Conservation (phyloP, 192 early-diverging fungal genomes). For the Rhizophlyctis rosea region DNA sequence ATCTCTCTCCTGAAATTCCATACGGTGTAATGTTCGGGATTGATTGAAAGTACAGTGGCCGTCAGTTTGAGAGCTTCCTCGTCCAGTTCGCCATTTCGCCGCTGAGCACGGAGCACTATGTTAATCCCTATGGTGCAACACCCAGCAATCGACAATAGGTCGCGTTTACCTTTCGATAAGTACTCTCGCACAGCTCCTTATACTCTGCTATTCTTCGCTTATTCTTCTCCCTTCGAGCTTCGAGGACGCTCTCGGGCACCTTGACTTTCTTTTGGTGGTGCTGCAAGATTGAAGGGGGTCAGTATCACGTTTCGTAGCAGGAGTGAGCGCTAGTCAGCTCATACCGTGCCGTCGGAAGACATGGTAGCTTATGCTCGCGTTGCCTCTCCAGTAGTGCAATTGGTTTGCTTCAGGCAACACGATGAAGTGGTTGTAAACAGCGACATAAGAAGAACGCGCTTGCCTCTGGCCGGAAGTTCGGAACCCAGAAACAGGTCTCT, state of each 20-base stretch:
- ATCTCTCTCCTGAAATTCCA: slow-evolving; percentile 91
- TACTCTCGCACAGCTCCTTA: slow-evolving; percentile 3
- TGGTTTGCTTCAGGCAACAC: no score
- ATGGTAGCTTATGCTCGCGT: no score
- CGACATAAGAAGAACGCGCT: no score
- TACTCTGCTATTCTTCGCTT: slow-evolving; percentile 29
- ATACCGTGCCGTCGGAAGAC: not conserved
- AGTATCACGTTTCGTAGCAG: not conserved
- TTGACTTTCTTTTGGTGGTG: slow-evolving; percentile 36
- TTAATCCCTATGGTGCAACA: not conserved
- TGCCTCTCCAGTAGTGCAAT: no score
- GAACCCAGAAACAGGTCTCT: no score
- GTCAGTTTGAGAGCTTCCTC: slow-evolving; percentile 62
- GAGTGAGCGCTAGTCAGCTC: not conserved
- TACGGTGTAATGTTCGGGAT: slow-evolving; percentile 90
- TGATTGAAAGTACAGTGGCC: slow-evolving; percentile 67
- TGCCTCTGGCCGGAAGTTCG: no score
- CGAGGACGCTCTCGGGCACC: slow-evolving; percentile 9
- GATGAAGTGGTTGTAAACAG: no score
- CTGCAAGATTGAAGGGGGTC: slow-evolving; percentile 6
- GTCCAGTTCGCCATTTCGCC: slow-evolving; percentile 2
- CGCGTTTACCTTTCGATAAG: slow-evolving; percentile 24
- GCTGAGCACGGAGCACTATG: not conserved
- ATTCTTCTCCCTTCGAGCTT: slow-evolving; percentile 30
- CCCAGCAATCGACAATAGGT: not conserved